phyloP scores from a whole-genome alignment of 768 basidiomycete genomes.

The Favolaschia claudopus region DNA sequence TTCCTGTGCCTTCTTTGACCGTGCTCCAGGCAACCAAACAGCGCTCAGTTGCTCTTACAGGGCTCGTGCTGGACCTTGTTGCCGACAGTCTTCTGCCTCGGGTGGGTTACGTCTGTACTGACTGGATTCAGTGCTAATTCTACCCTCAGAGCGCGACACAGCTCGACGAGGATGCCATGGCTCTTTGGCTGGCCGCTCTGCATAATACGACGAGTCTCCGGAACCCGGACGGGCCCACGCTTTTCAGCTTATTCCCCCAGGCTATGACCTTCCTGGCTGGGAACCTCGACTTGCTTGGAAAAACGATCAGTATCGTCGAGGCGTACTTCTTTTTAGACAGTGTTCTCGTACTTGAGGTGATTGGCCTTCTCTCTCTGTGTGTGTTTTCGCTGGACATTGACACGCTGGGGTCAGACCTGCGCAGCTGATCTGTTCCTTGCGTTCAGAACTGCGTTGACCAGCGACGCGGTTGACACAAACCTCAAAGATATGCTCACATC shows the following conservation, averaged over 20 bases:
- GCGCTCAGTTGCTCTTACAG: constrained; percentile 60
- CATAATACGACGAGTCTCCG: constrained; percentile 67
- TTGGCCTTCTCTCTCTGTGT: constrained; percentile 14
- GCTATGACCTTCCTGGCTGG: constrained; percentile 64
- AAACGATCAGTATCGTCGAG: constrained; percentile 70
- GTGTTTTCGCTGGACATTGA: neutral
- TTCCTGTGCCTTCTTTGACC: neutral
- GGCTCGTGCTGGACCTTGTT: constrained; percentile 69
- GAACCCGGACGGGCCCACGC: constrained; percentile 54
- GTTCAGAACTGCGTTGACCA: constrained; percentile 57
- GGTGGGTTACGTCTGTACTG: constrained; percentile 42
- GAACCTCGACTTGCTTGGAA: constrained; percentile 81
- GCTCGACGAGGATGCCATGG: constrained; percentile 81
- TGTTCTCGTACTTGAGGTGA: constrained; percentile 66
- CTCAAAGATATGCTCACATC: constrained; percentile 68
- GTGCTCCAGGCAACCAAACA: constrained; percentile 66
- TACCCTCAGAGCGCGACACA: constrained; percentile 61
- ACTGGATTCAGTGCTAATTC: constrained; percentile 7
- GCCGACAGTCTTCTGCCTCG: constrained; percentile 67
- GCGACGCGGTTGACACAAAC: constrained; percentile 59
- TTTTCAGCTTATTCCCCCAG: constrained; percentile 72
- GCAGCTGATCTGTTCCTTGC: constrained; percentile 66
- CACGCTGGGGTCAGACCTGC: constrained; percentile 49
- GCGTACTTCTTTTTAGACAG: constrained; percentile 83
- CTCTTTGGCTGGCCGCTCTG: constrained; percentile 77